These are phyloP conservation scores for Mycosarcoma maydis DNA, from an alignment of 1,284 basidiomycete genomes.

Conservation along the genomic window DNA sequence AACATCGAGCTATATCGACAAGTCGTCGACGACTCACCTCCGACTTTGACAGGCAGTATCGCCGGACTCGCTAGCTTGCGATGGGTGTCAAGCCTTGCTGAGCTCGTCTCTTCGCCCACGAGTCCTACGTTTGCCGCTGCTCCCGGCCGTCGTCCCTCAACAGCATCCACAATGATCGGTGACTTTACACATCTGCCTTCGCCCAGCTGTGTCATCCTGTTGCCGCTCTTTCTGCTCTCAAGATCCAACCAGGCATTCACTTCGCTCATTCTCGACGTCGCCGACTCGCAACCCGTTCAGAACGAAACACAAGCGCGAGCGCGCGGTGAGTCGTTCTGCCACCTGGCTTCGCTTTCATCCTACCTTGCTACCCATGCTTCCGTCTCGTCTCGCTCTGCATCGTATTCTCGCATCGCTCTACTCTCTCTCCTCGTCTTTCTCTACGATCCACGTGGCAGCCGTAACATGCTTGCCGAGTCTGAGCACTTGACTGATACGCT, in stretches of 20 bases:
- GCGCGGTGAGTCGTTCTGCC: constrained; percentile 30
- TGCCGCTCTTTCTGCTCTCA: constrained; percentile 49
- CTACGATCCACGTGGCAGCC: constrained; percentile 37
- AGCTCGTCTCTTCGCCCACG: constrained; percentile 26
- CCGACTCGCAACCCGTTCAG: constrained; percentile 6
- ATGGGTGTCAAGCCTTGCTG: constrained; percentile 35
- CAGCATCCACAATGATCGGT: constrained; percentile 8
- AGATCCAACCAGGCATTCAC: constrained; percentile 53
- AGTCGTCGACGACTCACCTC: constrained; percentile 38
- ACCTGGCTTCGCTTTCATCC: constrained; percentile 49
- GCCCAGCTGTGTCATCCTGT: constrained; percentile 32
- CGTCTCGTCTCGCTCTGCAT: constrained; percentile 36
- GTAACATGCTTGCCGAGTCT: constrained; percentile 36
- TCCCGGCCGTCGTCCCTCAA: constrained; percentile 6
- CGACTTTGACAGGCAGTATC: constrained; percentile 33
- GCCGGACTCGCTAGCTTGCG: constrained; percentile 40
- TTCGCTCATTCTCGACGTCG: constrained; percentile 25
- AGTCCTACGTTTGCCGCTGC: background rate
- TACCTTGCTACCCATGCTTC: constrained; percentile 56
- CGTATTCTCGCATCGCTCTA: constrained; percentile 47
- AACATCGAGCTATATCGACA: constrained; percentile 30
- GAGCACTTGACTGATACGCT: constrained; percentile 9
- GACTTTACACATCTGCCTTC: constrained; percentile 42
- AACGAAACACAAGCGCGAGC: constrained; percentile 11
- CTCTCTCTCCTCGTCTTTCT: constrained; percentile 51